These are phyloP conservation scores for Rutidosis leptorrhynchoides DNA, from an alignment of 129 eudicot species.

Conservation along the genomic window DNA sequence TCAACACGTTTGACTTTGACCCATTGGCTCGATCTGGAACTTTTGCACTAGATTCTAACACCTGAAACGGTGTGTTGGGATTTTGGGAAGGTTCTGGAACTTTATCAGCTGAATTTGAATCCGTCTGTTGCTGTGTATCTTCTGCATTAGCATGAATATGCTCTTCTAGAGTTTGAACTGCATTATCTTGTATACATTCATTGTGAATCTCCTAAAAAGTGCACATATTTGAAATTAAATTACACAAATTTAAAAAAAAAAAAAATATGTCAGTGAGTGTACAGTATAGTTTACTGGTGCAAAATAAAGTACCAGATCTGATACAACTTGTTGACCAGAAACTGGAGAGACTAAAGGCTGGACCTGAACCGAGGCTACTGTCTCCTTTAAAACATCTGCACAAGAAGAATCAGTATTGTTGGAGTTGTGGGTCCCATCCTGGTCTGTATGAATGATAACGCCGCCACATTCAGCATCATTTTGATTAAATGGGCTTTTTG, in stretches of 20 bases:
- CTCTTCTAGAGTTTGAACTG: conserved; percentile 16
- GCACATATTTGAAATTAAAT: conserved; percentile 6
- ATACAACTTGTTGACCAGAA: conserved; percentile 17
- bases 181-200: conserved; percentile 28
- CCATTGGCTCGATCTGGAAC: conserved; percentile 25
- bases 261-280: background rate
- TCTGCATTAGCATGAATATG: background rate
- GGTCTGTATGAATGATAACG: conserved; percentile 21
- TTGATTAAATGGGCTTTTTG: conserved; percentile 11
- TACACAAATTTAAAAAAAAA: background rate
- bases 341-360: conserved; percentile 23
- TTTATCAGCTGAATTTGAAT: conserved; percentile 9
- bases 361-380: conserved; percentile 3
- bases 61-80: conserved; percentile 22
- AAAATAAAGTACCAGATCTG: conserved; percentile 18
- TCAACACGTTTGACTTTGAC: conserved; percentile 14
- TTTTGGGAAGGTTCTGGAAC: conserved; percentile 20
- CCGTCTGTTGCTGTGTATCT: conserved; percentile 18
- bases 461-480: conserved; percentile 18
- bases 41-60: conserved; percentile 16
- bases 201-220: conserved; percentile 33
- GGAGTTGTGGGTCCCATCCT: conserved; percentile 21
- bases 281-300: background rate
- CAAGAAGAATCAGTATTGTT: conserved; percentile 6
- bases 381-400: conserved; percentile 6